These are phyloP conservation scores for Microbotryum scabiosae DNA, from an alignment of 1,284 basidiomycete genomes.

Conservation along the genomic window DNA sequence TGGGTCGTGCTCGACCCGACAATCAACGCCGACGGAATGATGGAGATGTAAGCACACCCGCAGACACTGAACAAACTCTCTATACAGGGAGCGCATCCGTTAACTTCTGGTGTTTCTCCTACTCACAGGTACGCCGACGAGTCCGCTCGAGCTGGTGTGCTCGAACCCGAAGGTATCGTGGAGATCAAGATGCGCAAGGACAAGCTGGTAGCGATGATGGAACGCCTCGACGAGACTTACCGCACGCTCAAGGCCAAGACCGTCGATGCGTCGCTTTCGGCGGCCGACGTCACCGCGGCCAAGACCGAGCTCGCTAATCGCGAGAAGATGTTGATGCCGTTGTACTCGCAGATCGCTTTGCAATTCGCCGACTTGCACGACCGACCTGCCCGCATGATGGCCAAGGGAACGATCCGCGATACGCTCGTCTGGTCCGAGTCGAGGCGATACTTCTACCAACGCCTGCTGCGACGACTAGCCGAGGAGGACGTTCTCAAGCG, in stretches of 20 bases:
- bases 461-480: conserved; percentile 56
- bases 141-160: conserved; percentile 89
- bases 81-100: neutral
- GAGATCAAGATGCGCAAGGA: conserved; percentile 65
- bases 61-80: too few species aligned
- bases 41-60: conserved; percentile 75
- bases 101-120: neutral
- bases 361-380: conserved; percentile 96
- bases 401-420: conserved; percentile 79
- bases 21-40: conserved; percentile 85
- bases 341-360: conserved; percentile 87
- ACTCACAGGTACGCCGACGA: conserved; percentile 59
- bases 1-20: conserved; percentile 99
- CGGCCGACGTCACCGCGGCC: conserved; percentile 65
- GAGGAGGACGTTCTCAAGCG: conserved; percentile 39
- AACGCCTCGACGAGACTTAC: conserved; percentile 80
- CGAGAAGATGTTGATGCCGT: conserved; percentile 75
- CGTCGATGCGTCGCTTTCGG: conserved; percentile 60
- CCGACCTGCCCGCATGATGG: conserved; percentile 92
- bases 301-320: conserved; percentile 62
- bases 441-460: conserved; percentile 92
- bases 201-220: conserved; percentile 85
- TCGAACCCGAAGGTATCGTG: conserved; percentile 95
- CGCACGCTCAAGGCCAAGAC: conserved; percentile 70
- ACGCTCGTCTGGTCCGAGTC: conserved; percentile 76